Percentiles rank a stretch among this genome's conserved stretches.
phyloP scores from a whole-genome alignment of 2,329 filamentous ascomycete genomes.

The Fusarium chuoi region DNA sequence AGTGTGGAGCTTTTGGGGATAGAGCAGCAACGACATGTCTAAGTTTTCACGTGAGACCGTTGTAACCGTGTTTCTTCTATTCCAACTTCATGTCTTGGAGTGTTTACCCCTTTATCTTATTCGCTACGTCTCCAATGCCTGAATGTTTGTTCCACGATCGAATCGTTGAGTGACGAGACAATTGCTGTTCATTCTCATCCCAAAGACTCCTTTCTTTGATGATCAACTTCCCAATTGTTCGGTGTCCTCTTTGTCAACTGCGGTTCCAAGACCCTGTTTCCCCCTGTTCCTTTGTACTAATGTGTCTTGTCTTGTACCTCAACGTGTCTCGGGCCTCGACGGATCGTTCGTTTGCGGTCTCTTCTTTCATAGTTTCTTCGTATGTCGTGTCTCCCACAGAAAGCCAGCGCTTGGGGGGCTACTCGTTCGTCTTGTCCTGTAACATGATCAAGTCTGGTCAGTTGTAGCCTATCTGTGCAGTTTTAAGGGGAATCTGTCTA shows the following conservation, averaged over 20 bases:
- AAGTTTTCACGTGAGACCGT: constrained; percentile 11
- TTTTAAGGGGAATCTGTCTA: too few species aligned
- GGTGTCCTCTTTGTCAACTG: neutral
- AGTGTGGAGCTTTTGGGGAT: constrained; percentile 7
- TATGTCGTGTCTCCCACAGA: neutral
- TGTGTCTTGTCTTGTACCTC: too few species aligned
- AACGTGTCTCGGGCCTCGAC: neutral
- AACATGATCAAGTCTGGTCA: neutral
- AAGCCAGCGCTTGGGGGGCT: neutral
- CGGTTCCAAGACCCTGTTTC: accelerated
- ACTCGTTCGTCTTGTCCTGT: neutral
- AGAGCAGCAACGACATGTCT: neutral
- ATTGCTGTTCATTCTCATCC: neutral
- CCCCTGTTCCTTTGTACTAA: too few species aligned
- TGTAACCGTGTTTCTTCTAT: neutral
- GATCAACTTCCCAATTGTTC: neutral
- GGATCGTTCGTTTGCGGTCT: neutral
- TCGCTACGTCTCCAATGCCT: accelerated
- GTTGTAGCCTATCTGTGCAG: neutral
- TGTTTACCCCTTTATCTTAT: accelerated
- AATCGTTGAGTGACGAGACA: neutral
- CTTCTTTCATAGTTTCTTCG: neutral
- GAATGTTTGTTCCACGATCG: neutral
- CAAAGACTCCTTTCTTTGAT: neutral
- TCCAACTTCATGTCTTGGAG: neutral